Conservation (phyloP, 192 early-diverging fungal species). For the Backusella australiensis region DNA sequence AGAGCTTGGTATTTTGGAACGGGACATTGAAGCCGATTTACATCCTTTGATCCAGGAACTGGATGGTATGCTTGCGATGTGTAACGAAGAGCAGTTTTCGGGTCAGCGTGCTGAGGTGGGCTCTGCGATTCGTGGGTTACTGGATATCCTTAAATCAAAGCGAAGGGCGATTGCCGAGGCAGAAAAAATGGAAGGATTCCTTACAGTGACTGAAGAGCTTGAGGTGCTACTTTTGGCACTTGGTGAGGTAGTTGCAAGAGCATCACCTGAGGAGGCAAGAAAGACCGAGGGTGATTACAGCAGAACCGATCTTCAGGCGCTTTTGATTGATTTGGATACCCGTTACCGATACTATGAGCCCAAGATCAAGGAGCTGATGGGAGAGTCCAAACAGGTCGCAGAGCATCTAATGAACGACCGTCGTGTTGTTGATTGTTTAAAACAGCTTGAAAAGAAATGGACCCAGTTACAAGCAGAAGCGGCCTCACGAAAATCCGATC, state of each 20-base stretch:
- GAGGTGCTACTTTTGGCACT: constrained; percentile 38
- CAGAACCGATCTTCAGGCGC: constrained; percentile 34
- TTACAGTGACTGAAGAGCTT: constrained; percentile 38
- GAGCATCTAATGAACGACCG: constrained; percentile 36
- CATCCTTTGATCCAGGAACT: constrained; percentile 23
- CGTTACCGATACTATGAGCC: constrained; percentile 42
- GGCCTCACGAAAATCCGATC: constrained; percentile 37
- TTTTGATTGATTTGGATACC: constrained; percentile 43
- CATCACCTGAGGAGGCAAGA: constrained; percentile 12
- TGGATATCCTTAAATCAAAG: constrained; percentile 32
- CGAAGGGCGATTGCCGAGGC: constrained; percentile 32
- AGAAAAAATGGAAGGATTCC: constrained; percentile 30
- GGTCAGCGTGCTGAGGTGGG: constrained; percentile 37
- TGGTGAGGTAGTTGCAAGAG: constrained; percentile 35
- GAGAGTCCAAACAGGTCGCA: constrained; percentile 24
- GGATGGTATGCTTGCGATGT: constrained; percentile 26
- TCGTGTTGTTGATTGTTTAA: constrained; percentile 38
- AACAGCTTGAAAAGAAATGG: constrained; percentile 46
- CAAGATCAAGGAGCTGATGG: constrained; percentile 33
- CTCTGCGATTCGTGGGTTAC: constrained; percentile 24
- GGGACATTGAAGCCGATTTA: constrained; percentile 31
- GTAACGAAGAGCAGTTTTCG: constrained; percentile 18
- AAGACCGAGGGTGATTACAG: neutral
- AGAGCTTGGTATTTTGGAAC: constrained; percentile 25
- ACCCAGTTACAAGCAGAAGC: constrained; percentile 39